Base-by-base conservation (phyloP, 2,329 filamentous ascomycete species). In the Aspergillus caelatus region DNA sequence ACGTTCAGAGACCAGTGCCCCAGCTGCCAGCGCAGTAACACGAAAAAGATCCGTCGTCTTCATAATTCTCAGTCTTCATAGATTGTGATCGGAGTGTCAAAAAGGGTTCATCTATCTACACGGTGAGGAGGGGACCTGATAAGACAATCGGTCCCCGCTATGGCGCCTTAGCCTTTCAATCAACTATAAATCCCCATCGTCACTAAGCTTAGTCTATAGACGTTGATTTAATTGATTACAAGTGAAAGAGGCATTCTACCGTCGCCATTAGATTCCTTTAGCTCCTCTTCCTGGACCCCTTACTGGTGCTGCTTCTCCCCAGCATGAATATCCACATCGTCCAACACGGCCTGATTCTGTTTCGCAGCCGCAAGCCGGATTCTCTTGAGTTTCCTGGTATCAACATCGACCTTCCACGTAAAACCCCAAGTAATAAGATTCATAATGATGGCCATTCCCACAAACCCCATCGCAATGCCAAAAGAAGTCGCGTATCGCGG, bases 391-490 rank as follows among this genome's bases (percentile, higher is more conserved):
- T 57, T 61, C 30, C 63, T 58, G 1, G 65, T 65, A 58, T 67
- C 61, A 0, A 63, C 59, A 46, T 67, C 65, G 10, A 62, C 58
- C 39, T 21, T 56, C 56, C 65, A 62, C 12, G 62, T 65, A 59
- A 57, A 58, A 3, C 21, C 36, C 62, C 64, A 66, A 23, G 62
- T 66, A 7, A 67, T 61, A 3, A 67, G 14, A 39, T 65, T 65
- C 65, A 67, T 67, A 3, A 67, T 19, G 16, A 65, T 67, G 6
- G 65, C 60, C 55, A 63, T 63, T 0, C 57, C 62, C n/a, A 66
- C 56, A 26, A 67, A 65, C 8, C 61, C 67, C 63, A 68, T 68
- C 0, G 63, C 65, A 41, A 68, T 65, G 0, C 63, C 65, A 52
- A 68, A 68, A 0, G 65, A 65, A 11, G 62, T 61, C 7, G 63